Conservation (phyloP, 2,329 filamentous ascomycete species). For the Trichoderma gracile region DNA sequence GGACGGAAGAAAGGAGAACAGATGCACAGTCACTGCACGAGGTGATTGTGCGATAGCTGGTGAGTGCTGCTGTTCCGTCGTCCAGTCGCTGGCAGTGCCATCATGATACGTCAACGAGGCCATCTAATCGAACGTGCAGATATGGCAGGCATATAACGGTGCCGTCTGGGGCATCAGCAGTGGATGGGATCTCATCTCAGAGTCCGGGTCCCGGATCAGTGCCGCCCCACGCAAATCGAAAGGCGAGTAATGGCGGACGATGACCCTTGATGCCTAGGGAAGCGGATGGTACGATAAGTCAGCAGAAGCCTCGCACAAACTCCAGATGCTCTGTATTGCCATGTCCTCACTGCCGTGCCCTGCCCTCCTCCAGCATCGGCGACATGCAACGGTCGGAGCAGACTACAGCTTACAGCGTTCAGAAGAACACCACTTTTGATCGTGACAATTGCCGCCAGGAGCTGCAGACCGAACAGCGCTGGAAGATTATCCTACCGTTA, state of each 20-base stretch:
- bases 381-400: neutral
- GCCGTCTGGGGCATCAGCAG: neutral
- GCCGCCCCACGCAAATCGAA: conserved; percentile 2
- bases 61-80: neutral
- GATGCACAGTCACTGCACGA: no score
- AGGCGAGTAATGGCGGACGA: neutral
- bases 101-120: neutral
- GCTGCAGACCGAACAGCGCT: neutral
- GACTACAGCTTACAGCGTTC: neutral
- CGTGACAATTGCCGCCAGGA: neutral
- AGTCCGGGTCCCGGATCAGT: neutral
- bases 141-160: neutral
- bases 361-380: neutral
- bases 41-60: neutral
- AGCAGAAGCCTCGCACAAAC: no score
- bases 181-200: neutral
- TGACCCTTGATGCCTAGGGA: neutral
- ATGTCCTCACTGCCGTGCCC: neutral
- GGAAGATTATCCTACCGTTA: neutral
- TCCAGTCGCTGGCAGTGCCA: no score
- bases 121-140: neutral
- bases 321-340: neutral
- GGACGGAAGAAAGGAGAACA: neutral
- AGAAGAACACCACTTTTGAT: neutral
- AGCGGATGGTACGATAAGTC: neutral